Conservation (phyloP, 208 protist genomes). For the Trypanosoma lewisi region DNA sequence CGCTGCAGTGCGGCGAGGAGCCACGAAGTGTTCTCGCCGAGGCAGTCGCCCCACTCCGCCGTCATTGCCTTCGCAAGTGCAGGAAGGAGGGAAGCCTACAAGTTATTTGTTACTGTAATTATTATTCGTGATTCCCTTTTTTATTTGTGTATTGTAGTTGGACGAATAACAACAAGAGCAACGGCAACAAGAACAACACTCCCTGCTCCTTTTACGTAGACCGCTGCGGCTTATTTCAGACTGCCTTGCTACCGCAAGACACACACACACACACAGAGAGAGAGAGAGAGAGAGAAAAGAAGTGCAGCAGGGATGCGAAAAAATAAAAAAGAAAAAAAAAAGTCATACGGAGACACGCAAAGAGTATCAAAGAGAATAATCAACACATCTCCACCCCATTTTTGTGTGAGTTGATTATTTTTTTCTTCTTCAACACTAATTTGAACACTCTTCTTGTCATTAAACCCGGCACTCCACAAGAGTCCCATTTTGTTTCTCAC, state of each 20-base stretch:
- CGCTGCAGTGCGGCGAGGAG: constrained; percentile 49
- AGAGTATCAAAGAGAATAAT: no score
- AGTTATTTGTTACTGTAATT: no score
- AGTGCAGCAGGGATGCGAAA: not conserved
- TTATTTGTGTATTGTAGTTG: not conserved
- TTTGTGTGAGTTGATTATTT: no score
- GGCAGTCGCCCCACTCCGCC: constrained; percentile 29
- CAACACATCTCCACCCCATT: no score
- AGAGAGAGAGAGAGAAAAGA: not conserved
- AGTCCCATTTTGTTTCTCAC: no score
- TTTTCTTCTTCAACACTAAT: no score
- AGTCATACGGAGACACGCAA: no score
- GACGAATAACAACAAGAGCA: constrained; percentile 5
- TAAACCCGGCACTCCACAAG: no score
- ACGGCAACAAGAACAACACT: constrained; percentile 14
- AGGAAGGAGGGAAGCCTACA: no score
- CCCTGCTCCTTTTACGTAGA: not conserved
- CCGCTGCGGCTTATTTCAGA: not conserved
- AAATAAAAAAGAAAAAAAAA: constrained; percentile 5
- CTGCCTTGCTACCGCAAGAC: not conserved
- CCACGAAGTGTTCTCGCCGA: constrained; percentile 42
- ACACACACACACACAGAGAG: constrained; percentile 16
- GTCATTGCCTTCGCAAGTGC: not conserved
- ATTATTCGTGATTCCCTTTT: no score
- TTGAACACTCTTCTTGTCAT: no score